Evolutionary conservation across 805 yeast species (phyloP), one percentile per base, ranked within the genome.

Genomic region (Suhomyces pyralidae): DNA sequence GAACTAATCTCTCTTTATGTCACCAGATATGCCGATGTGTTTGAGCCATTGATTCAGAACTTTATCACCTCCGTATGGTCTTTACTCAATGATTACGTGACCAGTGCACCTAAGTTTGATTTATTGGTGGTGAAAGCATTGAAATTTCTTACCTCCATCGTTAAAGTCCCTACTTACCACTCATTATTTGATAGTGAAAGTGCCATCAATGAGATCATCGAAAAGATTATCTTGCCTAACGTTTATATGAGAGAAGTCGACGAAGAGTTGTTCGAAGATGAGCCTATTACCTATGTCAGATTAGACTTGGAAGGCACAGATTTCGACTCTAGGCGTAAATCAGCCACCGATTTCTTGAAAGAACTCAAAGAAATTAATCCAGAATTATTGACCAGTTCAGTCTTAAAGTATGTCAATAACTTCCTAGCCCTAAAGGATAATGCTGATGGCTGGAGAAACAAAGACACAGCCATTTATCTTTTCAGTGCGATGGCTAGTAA

Each of bases 221-320:
- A 87, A 61, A 86, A 88, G 60, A 87, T 94, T 57, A 84, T 94
- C 49, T 77, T 94, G 56, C 99, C 99, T 38, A 94, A 94, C 67
- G 84, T 92, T 60, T 81, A 85, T 9, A 79, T 94, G 54, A 83
- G 98, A 63, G 93, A 88, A 52, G 78, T 87, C 1, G 99, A 94
- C 65, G 90, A 90, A 62, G 99, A 96, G 68, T 69, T 86, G 55
- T 93, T 94, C 68, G 99, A 94, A 69, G 99, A 94, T 70, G 99
- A 94, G 65, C 99, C 99, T 36, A 86, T 94, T 51, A 96, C 90
- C 62, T 94, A 80, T 65, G 92, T 92, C 19, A 81, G 98, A 63
- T 81, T 96, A 55, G 99, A 94, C 68, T 76, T 96, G 45, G 99
- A 96, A 70, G 98, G 98, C 5, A 85, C 96, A 0, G 98, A 93